Conservation (phyloP, 352 stramenopile genomes). For the Phytophthora crassamura region DNA sequence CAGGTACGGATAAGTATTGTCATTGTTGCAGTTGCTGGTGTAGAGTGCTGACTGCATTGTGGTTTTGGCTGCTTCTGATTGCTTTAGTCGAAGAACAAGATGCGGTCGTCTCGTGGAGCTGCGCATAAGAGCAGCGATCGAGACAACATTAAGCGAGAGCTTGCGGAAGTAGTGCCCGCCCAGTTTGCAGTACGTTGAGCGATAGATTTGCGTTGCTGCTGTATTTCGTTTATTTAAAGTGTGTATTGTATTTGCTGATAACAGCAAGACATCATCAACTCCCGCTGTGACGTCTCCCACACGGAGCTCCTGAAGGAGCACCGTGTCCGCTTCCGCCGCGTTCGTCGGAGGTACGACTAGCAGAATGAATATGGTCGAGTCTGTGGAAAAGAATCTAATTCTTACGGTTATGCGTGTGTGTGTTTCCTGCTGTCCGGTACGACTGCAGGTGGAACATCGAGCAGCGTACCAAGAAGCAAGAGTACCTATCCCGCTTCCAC, state of each 20-base stretch:
- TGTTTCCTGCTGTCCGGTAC: conserved; percentile 1
- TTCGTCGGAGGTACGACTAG: conserved; percentile 51
- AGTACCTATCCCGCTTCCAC: conserved; percentile 62
- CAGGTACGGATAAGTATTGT: conserved; percentile 12
- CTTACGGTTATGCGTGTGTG: neutral
- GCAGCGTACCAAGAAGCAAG: conserved; percentile 56
- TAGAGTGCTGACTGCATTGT: conserved; percentile 3
- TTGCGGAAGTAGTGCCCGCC: neutral
- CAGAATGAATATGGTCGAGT: neutral
- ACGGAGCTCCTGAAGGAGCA: conserved; percentile 75
- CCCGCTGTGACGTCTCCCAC: conserved; percentile 60
- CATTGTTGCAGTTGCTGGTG: neutral
- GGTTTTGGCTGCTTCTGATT: neutral
- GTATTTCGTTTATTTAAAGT: neutral
- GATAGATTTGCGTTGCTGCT: neutral
- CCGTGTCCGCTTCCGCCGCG: conserved; percentile 60
- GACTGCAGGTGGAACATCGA: conserved; percentile 56
- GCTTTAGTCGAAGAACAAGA: conserved; percentile 18
- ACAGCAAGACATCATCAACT: conserved; percentile 74
- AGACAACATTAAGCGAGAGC: conserved; percentile 19
- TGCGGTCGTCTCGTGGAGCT: conserved; percentile 13
- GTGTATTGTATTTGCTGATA: conserved; percentile 5
- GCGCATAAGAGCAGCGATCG: conserved; percentile 28
- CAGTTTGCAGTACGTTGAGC: conserved; percentile 15
- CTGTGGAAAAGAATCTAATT: conserved; percentile 2